Conservation (phyloP, 1,284 basidiomycete species). For the Leucoagaricus sp. region DNA sequence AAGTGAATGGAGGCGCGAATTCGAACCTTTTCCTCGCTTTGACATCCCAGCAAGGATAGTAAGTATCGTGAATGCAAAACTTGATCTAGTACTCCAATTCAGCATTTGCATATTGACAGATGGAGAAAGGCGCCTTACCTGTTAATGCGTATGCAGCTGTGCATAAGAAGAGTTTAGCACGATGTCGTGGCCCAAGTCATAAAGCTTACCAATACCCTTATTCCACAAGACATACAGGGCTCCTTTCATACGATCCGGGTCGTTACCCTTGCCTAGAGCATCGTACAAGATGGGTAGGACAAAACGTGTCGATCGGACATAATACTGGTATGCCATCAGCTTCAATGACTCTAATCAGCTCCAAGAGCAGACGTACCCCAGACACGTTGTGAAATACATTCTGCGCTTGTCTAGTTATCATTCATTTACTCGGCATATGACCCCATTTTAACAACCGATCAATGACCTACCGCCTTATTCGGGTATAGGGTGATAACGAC, state of each 20-base stretch:
- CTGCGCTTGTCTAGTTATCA: constrained; percentile 64
- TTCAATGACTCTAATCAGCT: constrained; percentile 6
- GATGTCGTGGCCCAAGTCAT: neutral
- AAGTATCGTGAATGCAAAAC: constrained; percentile 69
- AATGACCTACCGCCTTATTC: constrained; percentile 64
- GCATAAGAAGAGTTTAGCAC: constrained; percentile 20
- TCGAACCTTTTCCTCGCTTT: constrained; percentile 88
- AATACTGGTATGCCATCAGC: constrained; percentile 52
- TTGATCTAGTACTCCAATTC: constrained; percentile 51
- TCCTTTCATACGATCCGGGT: constrained; percentile 95
- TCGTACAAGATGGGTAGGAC: constrained; percentile 75
- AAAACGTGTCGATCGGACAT: constrained; percentile 79
- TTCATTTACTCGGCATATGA: constrained; percentile 1
- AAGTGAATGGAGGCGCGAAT: neutral
- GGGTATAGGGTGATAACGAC: constrained; percentile 83
- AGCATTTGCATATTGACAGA: constrained; percentile 8
- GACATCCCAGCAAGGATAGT: constrained; percentile 76
- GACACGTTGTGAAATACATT: constrained; percentile 68
- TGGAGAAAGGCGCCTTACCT: constrained; percentile 40
- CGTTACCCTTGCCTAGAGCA: constrained; percentile 72
- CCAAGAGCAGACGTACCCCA: constrained; percentile 46
- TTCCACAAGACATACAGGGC: constrained; percentile 88
- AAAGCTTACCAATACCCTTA: constrained; percentile 62
- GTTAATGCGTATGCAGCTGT: constrained; percentile 61
- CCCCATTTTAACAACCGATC: neutral